Percentiles rank a stretch among this genome's conserved stretches.
These are phyloP conservation scores for Phytophthora pluvialis DNA, from an alignment of 352 stramenopile genomes.

Conservation along the genomic window DNA sequence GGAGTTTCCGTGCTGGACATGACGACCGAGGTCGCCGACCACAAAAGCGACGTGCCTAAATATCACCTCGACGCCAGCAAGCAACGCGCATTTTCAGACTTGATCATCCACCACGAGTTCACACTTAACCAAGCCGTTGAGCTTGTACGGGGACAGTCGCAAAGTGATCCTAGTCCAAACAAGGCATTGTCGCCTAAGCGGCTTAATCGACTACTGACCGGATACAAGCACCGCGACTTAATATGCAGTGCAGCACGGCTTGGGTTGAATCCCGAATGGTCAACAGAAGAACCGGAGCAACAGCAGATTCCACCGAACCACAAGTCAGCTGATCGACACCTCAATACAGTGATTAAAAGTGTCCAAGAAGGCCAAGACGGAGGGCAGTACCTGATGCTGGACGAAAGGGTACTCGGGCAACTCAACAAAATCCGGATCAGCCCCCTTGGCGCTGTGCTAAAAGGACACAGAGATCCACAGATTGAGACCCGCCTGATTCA, in stretches of 20 bases:
- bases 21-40: too few species aligned
- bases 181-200: neutral
- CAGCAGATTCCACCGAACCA: conserved; percentile 5
- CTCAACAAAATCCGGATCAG: neutral
- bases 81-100: neutral
- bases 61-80: neutral
- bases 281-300: neutral
- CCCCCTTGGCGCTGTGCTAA: neutral
- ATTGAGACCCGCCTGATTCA: neutral
- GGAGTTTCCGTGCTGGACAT: too few species aligned
- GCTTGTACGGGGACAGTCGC: neutral
- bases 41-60: too few species aligned
- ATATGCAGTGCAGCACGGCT: neutral
- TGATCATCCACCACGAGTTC: neutral
- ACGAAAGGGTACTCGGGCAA: neutral
- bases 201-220: neutral
- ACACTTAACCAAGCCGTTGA: neutral
- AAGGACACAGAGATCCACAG: too few species aligned
- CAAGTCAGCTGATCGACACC: neutral
- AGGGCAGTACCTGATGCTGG: conserved; percentile 1
- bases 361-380: neutral
- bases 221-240: neutral
- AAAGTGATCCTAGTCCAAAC: neutral
- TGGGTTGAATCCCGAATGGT: neutral
- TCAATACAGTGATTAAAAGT: neutral